Percentiles rank a stretch among this genome's conserved stretches.
phyloP scores from a whole-genome alignment of 345 rosid species.

The Nasturtium officinale region DNA sequence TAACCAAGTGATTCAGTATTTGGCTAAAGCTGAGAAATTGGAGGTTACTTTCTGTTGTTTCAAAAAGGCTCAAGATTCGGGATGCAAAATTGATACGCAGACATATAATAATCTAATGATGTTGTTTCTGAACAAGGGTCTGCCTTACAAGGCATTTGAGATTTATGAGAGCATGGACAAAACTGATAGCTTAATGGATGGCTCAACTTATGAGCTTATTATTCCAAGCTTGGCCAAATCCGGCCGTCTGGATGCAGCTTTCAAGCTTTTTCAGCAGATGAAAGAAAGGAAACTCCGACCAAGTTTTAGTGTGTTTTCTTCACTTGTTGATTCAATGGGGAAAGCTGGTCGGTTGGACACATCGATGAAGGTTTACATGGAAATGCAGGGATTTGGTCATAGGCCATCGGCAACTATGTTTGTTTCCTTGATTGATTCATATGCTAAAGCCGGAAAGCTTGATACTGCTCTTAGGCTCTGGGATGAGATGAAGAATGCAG shows the following conservation, averaged over 20 bases:
- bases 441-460: constrained; percentile 88
- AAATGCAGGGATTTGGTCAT: constrained; percentile 76
- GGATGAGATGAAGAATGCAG: constrained; percentile 88
- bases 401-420: constrained; percentile 83
- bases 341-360: constrained; percentile 94
- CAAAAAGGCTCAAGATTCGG: constrained; percentile 81
- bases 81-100: constrained; percentile 59
- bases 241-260: constrained; percentile 93
- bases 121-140: constrained; percentile 79
- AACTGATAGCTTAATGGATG: constrained; percentile 68
- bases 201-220: constrained; percentile 81
- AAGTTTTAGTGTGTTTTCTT: constrained; percentile 63
- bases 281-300: constrained; percentile 70
- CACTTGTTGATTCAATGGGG: constrained; percentile 97
- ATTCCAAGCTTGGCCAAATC: constrained; percentile 94
- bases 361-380: constrained; percentile 87
- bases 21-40: constrained; percentile 90
- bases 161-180: constrained; percentile 92
- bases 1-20: constrained; percentile 81
- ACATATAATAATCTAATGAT: constrained; percentile 79
- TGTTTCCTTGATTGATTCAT: constrained; percentile 86
- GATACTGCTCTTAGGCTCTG: constrained; percentile 85
- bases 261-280: constrained; percentile 92
- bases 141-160: constrained; percentile 97
- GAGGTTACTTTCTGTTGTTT: constrained; percentile 88